Evolutionary conservation across 768 basidiomycete genomes (phyloP).

Genomic region (Saitozyma sp.): DNA sequence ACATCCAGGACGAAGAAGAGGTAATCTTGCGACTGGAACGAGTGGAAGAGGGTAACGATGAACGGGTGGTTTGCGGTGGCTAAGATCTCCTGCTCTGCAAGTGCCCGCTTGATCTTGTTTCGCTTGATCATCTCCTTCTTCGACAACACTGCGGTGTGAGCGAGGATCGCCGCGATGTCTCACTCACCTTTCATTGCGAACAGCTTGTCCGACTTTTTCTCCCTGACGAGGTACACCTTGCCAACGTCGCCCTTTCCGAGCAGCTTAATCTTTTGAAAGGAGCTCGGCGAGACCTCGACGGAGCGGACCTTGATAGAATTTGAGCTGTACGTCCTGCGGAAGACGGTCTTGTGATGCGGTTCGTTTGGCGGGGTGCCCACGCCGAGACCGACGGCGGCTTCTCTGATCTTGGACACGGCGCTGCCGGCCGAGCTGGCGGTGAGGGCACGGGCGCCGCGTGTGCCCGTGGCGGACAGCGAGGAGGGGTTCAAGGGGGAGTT

Average conservation of each 20-base stretch:
- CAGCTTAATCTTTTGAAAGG: slow-evolving; percentile 95
- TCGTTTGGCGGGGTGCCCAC: slow-evolving; percentile 25
- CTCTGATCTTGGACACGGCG: slow-evolving; percentile 8
- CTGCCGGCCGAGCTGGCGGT: slow-evolving; percentile 23
- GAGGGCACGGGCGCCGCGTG: slow-evolving; percentile 24
- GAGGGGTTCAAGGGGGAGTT: no score
- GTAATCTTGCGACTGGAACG: slow-evolving; percentile 97
- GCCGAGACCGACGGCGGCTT: slow-evolving; percentile 22
- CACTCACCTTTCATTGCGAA: slow-evolving; percentile 97
- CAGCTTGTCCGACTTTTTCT: slow-evolving; percentile 94
- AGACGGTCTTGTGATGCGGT: slow-evolving; percentile 57
- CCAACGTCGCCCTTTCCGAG: slow-evolving; percentile 99
- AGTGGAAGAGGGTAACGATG: slow-evolving; percentile 98
- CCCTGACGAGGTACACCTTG: slow-evolving; percentile 94
- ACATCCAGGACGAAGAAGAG: slow-evolving; percentile 69
- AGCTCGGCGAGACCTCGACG: slow-evolving; percentile 91
- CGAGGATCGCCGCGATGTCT: neutral
- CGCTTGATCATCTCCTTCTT: slow-evolving; percentile 99
- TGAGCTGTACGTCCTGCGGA: slow-evolving; percentile 92
- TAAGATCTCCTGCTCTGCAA: slow-evolving; percentile 98
- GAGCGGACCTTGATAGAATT: slow-evolving; percentile 94
- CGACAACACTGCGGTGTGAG: slow-evolving; percentile 69
- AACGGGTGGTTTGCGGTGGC: slow-evolving; percentile 99
- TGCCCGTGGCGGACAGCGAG: slow-evolving; percentile 19
- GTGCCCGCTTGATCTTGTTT: slow-evolving; percentile 97